phyloP scores from a whole-genome alignment of 2,329 filamentous ascomycete species.

The Apiospora koreana region DNA sequence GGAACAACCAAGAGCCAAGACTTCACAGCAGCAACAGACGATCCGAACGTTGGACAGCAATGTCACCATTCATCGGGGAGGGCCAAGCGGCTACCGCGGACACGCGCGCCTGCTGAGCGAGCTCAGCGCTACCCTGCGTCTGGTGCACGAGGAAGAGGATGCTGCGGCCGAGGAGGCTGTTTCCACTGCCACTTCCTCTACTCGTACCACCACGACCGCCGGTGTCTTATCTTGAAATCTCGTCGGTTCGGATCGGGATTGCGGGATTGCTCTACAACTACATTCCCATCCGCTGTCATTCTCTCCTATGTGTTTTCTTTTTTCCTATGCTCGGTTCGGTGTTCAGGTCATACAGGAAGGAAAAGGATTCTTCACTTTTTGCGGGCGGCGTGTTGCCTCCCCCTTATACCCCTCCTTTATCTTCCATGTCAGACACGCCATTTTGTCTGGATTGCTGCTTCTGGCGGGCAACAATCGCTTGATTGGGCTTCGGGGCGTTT shows the following conservation, averaged over 20 bases:
- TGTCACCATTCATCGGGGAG: not conserved
- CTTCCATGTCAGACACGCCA: not conserved
- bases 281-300: not conserved
- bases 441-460: not conserved
- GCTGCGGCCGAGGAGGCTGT: not conserved
- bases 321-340: not conserved
- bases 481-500: not conserved
- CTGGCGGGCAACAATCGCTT: not conserved
- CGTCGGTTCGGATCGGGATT: not conserved
- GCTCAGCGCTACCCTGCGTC: slow-evolving; percentile 3
- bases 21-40: not conserved
- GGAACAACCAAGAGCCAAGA: not conserved
- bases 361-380: not conserved
- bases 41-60: not conserved
- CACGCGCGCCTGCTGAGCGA: not conserved
- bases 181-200: not conserved
- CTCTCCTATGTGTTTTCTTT: not conserved
- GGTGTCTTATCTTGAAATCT: not conserved
- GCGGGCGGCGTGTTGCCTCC: not conserved
- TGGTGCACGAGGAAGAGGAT: slow-evolving; percentile 10
- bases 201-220: not conserved
- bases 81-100: not conserved
- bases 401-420: not conserved
- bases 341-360: not conserved
- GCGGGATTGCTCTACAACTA: not conserved